Evolutionary conservation across 768 basidiomycete genomes (phyloP).

Genomic region (Suillus luteus): DNA sequence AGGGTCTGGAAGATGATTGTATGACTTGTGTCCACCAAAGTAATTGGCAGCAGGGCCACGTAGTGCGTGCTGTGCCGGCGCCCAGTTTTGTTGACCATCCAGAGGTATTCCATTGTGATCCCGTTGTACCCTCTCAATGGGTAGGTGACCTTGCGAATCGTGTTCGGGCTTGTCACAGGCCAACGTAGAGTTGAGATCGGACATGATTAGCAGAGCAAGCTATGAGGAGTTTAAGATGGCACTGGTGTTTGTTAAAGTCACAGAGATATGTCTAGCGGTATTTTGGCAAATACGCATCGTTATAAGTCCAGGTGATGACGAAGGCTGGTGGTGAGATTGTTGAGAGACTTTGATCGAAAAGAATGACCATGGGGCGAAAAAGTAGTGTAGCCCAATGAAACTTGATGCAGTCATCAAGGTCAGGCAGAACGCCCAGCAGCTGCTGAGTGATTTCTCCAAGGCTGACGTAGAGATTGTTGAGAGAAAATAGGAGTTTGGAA

Average conservation of each 20-base stretch:
- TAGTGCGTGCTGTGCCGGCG: slow-evolving; percentile 8
- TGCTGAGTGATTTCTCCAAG: no score
- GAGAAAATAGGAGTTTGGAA: no score
- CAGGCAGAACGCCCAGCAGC: no score
- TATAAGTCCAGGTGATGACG: slow-evolving; percentile 45
- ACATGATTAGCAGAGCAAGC: slow-evolving; percentile 27
- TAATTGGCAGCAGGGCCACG: slow-evolving; percentile 19
- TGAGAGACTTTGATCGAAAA: no score
- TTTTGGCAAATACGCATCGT: slow-evolving; percentile 31
- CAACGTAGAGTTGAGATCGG: slow-evolving; percentile 20
- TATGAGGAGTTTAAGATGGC: slow-evolving; percentile 30
- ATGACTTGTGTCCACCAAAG: slow-evolving; percentile 18
- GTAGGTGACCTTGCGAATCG: slow-evolving; percentile 15
- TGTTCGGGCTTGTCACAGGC: slow-evolving; percentile 31
- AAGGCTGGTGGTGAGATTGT: no score
- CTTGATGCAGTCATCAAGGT: no score
- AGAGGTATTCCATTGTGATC: slow-evolving; percentile 4
- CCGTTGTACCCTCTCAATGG: not conserved
- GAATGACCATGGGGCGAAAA: no score
- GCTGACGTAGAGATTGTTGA: no score
- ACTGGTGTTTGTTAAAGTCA: slow-evolving; percentile 29
- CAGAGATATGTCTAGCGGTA: slow-evolving; percentile 15
- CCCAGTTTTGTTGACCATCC: slow-evolving; percentile 15
- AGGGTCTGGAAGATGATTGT: slow-evolving; percentile 9
- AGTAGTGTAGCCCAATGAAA: no score